Base-by-base conservation (phyloP, 768 basidiomycete species). In the Lactifluus rugatus region DNA sequence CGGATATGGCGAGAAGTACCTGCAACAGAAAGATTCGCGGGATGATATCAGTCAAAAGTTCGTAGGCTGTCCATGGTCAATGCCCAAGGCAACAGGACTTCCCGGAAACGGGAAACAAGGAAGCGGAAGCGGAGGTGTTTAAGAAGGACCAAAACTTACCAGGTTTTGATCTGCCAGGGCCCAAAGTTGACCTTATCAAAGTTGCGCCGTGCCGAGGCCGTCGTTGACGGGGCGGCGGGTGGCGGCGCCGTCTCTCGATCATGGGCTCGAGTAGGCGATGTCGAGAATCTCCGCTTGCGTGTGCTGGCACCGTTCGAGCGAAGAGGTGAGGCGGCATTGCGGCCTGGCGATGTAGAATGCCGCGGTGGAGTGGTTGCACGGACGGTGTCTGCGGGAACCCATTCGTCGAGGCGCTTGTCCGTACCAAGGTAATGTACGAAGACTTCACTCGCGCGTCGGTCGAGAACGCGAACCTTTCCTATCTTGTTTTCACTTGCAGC, bases 1-100 rank as follows among this genome's bases (percentile, higher is more conserved):
- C 16, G 93, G 93, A 69, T 94, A 95, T 1, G 93, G 93, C 2
- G 93, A 96, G 69, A 88, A 93, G 72, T 94, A 94, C 89, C 93
- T 93, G 62, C 5, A 16, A 47, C 16, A 42, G 13, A 34, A n/a
- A 28, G 48, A 17, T 39, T 34, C 8, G 21, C 41, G 34, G 34
- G 42, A 10, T 37, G 39, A 41, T 16, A 19, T 50, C 28, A 49
- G 48, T 9, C 34, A 36, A 49, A n/a, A 7, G 14, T n/a, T 32
- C 31, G 51, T n/a, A 19, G 28, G 42, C 8, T 17, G 53, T 32
- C 14, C 51, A 37, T 58, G 48, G 46, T 11, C 8, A 48, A 36
- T 28, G 10, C 36, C 23, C 31, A 17, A 26, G 45, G 25, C 13
- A 26, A 46, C 23, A 21, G 2, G 19, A 19, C 37, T 17, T 52